Percentiles rank a stretch among this genome's conserved stretches.
Conservation (phyloP, 192 early-diverging fungal genomes). For the Coemansia sp. region DNA sequence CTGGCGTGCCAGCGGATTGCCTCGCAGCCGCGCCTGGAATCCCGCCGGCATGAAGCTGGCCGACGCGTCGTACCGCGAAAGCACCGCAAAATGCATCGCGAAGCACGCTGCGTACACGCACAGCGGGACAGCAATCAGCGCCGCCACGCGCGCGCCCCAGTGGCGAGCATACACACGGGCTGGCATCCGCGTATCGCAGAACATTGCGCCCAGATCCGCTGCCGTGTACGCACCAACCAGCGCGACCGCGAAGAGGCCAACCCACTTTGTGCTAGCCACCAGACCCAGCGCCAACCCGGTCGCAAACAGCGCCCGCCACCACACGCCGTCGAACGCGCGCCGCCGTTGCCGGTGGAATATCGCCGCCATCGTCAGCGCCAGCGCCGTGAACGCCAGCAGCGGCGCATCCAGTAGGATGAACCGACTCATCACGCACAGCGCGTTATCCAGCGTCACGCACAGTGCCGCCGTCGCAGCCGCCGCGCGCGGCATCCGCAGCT, state of each 20-base stretch:
- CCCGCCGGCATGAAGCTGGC: constrained; percentile 55
- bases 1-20: constrained; percentile 44
- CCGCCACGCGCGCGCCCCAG: constrained; percentile 79
- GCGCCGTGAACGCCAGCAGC: constrained; percentile 83
- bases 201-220: constrained; percentile 46
- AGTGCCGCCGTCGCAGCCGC: constrained; percentile 72
- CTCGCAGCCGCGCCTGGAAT: constrained; percentile 41
- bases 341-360: constrained; percentile 73
- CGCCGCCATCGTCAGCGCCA: constrained; percentile 66
- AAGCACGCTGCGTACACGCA: constrained; percentile 81
- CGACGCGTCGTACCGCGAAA: constrained; percentile 59
- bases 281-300: constrained; percentile 88
- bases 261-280: constrained; percentile 92
- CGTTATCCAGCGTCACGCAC: constrained; percentile 76
- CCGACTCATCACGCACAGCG: constrained; percentile 69
- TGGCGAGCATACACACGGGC: constrained; percentile 74
- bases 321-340: constrained; percentile 75
- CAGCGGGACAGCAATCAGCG: constrained; percentile 81
- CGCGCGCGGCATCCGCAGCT: constrained; percentile 68
- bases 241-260: constrained; percentile 91
- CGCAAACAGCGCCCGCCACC: constrained; percentile 85
- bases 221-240: constrained; percentile 55
- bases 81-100: constrained; percentile 83
- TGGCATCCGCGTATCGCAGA: constrained; percentile 44
- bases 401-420: constrained; percentile 97